Evolutionary conservation across 1,139 yeast genomes (phyloP), one percentile per base, ranked within the genome.

Genomic region (Magnusiomyces starmeri): DNA sequence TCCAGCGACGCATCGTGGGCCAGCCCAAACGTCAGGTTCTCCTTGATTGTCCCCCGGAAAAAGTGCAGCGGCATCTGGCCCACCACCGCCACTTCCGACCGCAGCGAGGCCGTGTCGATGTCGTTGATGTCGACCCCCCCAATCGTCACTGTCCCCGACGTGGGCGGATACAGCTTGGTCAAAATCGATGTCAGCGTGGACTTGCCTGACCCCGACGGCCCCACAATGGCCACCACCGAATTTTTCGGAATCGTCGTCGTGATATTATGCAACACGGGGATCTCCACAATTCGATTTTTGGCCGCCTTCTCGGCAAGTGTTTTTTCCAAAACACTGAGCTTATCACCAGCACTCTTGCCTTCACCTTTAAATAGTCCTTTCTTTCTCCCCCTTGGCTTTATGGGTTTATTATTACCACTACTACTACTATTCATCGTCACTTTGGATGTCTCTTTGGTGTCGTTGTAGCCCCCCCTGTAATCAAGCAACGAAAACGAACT

Each of bases 161-260:
- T 74, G 1, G 75, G 72, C 27, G 66, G 69, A 62, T 85, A 85
- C 34, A 85, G 77, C 54, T 94, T 74, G 46, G 86, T 68, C 16
- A 89, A 67, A 49, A 89, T 67, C 2, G 83, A 75, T 0, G 88
- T 82, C 18, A 89, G 74, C 0, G 96, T 88, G 1, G 95, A 85
- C 63, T 89, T 89, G 16, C 97, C 97, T 54, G 87, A 79, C 0
- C 97, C 97, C 8, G 95, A 85, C 0, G 94, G 89, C 0, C 97
- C 97, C 14, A 85, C 90, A 50, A 90, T 76, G 62, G 96, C 89
- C 6, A 90, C 79, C 51, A 84, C 81, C 50, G 87, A 83, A 14
- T 86, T 83, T 1, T 81, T 73, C 1, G 72, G 65, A 32, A 88
- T 75, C 3, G 66, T 68, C 49, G 85, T 75, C 16, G 58, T 57